Evolutionary conservation across 495 filamentous ascomycete species (phyloP).

Genomic region (Aspergillus cristatus): DNA sequence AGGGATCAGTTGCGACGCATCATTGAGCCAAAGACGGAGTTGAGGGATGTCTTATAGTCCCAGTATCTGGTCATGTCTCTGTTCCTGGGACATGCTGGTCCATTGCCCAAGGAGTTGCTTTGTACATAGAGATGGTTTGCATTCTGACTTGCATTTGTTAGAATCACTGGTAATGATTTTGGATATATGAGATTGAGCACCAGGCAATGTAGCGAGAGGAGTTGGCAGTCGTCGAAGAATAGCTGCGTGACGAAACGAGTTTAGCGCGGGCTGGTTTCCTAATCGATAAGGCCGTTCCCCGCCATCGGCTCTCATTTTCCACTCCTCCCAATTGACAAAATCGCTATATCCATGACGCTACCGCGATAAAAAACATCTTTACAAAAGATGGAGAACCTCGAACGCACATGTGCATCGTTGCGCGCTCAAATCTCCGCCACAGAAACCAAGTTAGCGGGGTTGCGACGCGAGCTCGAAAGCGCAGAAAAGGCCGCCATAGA

Average conservation of each 20-base stretch:
- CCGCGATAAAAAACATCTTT: too few species aligned
- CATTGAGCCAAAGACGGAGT: constrained; percentile 36
- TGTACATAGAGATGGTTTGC: neutral
- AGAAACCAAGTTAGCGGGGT: constrained; percentile 25
- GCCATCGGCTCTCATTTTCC: too few species aligned
- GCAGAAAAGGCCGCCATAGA: constrained; percentile 22
- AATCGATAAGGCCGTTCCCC: too few species aligned
- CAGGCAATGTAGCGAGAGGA: too few species aligned
- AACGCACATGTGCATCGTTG: constrained; percentile 29
- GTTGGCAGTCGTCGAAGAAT: too few species aligned
- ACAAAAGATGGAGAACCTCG: constrained; percentile 11
- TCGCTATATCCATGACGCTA: too few species aligned
- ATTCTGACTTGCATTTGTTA: neutral
- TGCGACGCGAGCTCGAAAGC: constrained; percentile 29
- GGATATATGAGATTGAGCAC: too few species aligned
- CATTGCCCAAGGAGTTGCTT: neutral
- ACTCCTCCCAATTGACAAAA: too few species aligned
- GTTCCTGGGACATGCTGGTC: neutral
- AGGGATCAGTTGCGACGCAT: constrained; percentile 38
- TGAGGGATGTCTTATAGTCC: constrained; percentile 26
- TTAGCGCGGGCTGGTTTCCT: too few species aligned
- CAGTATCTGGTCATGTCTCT: neutral
- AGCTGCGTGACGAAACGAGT: too few species aligned
- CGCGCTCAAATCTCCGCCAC: constrained; percentile 32
- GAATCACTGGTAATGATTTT: too few species aligned